Conservation (phyloP, 257 asterid genomes). For the Ballota nigra region DNA sequence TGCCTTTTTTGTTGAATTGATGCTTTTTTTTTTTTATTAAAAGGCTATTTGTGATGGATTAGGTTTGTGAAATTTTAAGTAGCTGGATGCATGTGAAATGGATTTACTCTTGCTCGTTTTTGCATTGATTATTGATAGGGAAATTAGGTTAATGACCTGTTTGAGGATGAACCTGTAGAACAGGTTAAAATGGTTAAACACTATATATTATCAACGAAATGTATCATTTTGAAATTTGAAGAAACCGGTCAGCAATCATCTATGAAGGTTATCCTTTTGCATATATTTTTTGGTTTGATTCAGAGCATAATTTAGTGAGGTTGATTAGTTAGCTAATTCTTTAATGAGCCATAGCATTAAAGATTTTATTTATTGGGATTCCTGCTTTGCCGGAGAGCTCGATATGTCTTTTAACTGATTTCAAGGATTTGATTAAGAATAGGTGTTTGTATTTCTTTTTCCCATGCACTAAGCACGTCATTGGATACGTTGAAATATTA, state of each 20-base stretch:
- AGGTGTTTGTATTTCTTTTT: not conserved
- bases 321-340: slow-evolving; percentile 13
- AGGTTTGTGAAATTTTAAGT: not conserved
- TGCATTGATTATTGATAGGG: not conserved
- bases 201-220: not conserved
- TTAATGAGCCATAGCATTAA: not conserved
- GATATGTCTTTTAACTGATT: slow-evolving; percentile 3
- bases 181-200: not conserved
- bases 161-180: not conserved
- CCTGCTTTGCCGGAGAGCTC: slow-evolving; percentile 19
- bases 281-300: not conserved
- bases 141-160: not conserved
- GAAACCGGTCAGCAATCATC: not conserved
- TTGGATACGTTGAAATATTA: not conserved
- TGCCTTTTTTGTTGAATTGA: not conserved
- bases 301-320: not conserved
- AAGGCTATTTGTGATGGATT: not conserved
- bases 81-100: slow-evolving; percentile 1
- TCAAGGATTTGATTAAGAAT: not conserved
- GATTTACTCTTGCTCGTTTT: slow-evolving; percentile 11
- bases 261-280: slow-evolving; percentile 11
- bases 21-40: not conserved
- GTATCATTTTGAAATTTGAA: slow-evolving; percentile 1
- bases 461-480: slow-evolving; percentile 3
- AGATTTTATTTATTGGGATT: slow-evolving; percentile 7